phyloP scores from a whole-genome alignment of 192 early-diverging fungal species.

The Gonapodya sp. region DNA sequence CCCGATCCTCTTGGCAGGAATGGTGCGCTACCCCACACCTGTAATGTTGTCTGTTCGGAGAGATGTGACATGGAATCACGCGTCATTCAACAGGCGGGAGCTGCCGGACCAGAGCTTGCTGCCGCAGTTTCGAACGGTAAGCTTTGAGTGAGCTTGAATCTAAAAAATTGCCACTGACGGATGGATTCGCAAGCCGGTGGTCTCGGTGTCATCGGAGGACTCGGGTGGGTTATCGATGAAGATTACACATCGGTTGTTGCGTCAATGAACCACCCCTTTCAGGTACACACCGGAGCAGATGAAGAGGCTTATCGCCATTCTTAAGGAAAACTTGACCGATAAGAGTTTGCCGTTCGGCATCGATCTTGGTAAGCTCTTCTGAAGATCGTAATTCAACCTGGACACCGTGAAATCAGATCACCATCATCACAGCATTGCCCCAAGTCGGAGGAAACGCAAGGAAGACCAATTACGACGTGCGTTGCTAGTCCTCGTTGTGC shows the following conservation, averaged over 20 bases:
- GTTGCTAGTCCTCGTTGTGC: no score
- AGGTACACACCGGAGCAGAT: background rate
- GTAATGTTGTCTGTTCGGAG: no score
- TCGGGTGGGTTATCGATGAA: constrained; percentile 13
- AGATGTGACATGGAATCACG: no score
- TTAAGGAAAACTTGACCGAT: constrained; percentile 17
- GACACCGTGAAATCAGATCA: background rate
- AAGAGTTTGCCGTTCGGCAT: constrained; percentile 33
- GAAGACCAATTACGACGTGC: constrained; percentile 27
- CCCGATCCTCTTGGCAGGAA: constrained; percentile 32
- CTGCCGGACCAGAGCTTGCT: constrained; percentile 2
- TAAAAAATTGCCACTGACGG: no score
- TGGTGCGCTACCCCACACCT: constrained; percentile 14
- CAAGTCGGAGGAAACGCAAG: constrained; percentile 38
- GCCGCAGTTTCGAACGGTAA: constrained; percentile 6
- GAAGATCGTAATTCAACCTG: background rate
- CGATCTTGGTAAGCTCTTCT: constrained; percentile 17
- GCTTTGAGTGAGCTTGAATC: no score
- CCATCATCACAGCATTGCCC: constrained; percentile 18
- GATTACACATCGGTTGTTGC: background rate
- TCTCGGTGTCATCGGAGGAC: constrained; percentile 32
- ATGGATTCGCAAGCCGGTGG: constrained; percentile 33
- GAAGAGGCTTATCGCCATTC: background rate
- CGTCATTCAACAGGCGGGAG: background rate
- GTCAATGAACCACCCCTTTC: background rate